Conservation (phyloP, 371 early-diverging fungal genomes). For the Encephalitozoon hellem region DNA sequence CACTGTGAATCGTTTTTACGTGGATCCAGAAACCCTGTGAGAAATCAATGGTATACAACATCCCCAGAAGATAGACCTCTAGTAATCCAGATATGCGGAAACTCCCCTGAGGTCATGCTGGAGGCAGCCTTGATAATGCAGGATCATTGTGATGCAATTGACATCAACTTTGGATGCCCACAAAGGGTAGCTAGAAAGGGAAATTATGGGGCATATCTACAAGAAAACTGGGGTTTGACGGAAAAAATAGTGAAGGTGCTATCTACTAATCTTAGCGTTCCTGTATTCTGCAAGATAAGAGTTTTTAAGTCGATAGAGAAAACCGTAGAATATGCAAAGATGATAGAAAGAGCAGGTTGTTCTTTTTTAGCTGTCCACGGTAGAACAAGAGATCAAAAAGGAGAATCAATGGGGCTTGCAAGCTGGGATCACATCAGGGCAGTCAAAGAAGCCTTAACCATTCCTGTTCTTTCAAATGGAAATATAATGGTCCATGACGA, state of each 20-base stretch:
- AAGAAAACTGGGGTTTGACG: constrained; percentile 74
- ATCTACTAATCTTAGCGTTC: constrained; percentile 72
- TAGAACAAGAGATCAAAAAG: constrained; percentile 84
- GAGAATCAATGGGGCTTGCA: constrained; percentile 82
- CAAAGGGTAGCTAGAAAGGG: constrained; percentile 84
- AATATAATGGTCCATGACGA: constrained; percentile 82
- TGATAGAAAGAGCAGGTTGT: constrained; percentile 79
- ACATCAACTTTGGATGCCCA: constrained; percentile 93
- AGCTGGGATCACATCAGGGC: constrained; percentile 86
- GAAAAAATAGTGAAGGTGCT: constrained; percentile 65
- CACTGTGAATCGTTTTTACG: constrained; percentile 74
- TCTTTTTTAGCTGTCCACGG: constrained; percentile 85
- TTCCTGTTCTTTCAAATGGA: constrained; percentile 94
- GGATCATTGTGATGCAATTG: constrained; percentile 80
- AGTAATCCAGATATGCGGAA: constrained; percentile 93
- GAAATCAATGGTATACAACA: constrained; percentile 62
- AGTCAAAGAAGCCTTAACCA: constrained; percentile 68
- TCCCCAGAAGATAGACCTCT: constrained; percentile 72
- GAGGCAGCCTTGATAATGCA: constrained; percentile 67
- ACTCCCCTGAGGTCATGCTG: constrained; percentile 75
- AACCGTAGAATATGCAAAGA: constrained; percentile 84
- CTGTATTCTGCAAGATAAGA: constrained; percentile 91
- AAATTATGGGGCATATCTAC: constrained; percentile 83
- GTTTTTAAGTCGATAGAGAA: constrained; percentile 78
- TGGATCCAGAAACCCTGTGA: constrained; percentile 56